Evolutionary conservation across 805 yeast genomes (phyloP).

Genomic region (Lipomyces japonicus): DNA sequence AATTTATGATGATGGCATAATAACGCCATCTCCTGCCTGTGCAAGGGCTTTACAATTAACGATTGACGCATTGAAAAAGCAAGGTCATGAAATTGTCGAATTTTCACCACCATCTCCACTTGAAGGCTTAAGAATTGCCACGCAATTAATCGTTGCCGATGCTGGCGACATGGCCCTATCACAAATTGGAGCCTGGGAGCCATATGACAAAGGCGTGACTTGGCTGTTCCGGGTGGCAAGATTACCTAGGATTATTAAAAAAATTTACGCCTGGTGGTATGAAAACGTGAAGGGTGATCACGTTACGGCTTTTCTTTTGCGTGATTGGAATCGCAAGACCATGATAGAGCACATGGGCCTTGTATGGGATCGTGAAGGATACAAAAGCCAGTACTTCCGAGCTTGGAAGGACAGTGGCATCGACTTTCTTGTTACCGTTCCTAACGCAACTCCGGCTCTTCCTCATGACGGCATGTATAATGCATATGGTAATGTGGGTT

Average conservation of each 20-base stretch:
- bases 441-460: constrained; percentile 45
- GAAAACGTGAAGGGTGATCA: constrained; percentile 37
- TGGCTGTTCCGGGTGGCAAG: constrained; percentile 35
- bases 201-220: constrained; percentile 39
- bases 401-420: constrained; percentile 40
- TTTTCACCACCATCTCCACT: constrained; percentile 50
- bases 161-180: constrained; percentile 35
- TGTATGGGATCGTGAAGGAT: constrained; percentile 38
- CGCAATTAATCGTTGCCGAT: constrained; percentile 40
- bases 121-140: constrained; percentile 57
- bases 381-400: constrained; percentile 36
- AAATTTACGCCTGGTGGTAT: constrained; percentile 39
- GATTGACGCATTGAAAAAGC: constrained; percentile 40
- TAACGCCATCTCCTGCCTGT: constrained; percentile 50
- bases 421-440: constrained; percentile 41
- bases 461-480: constrained; percentile 40
- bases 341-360: constrained; percentile 39
- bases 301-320: constrained; percentile 41
- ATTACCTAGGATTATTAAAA: constrained; percentile 38
- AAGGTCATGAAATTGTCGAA: constrained; percentile 48
- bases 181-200: constrained; percentile 32
- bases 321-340: constrained; percentile 38
- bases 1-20: constrained; percentile 47
- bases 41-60: constrained; percentile 41
- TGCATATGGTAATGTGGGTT: constrained; percentile 43